These are phyloP conservation scores for Cruciata laevipes DNA, from an alignment of 257 asterid species.

Conservation along the genomic window DNA sequence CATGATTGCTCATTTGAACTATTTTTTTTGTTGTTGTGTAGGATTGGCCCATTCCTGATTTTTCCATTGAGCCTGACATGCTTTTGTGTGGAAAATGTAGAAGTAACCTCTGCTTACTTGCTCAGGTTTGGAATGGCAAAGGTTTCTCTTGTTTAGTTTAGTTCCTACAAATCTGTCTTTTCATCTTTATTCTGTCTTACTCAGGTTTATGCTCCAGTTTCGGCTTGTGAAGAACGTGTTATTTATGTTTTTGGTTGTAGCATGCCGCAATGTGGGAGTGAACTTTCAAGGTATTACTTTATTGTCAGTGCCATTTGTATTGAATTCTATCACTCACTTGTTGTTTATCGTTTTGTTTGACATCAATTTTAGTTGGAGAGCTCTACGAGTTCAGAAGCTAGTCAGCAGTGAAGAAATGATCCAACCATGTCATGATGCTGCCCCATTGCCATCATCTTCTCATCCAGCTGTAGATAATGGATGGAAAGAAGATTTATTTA, in stretches of 20 bases:
- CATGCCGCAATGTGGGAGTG: conserved; percentile 50
- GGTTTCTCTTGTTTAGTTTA: neutral
- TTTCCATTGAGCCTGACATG: conserved; percentile 29
- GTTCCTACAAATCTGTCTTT: neutral
- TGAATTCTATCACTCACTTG: neutral
- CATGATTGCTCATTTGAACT: neutral
- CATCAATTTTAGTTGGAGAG: conserved; percentile 61
- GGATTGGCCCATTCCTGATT: conserved; percentile 73
- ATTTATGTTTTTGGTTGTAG: conserved; percentile 66
- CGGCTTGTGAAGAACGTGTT: conserved; percentile 52
- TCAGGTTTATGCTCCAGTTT: conserved; percentile 83
- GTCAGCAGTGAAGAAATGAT: conserved; percentile 20
- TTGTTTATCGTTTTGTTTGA: conserved; percentile 9
- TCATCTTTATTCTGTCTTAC: neutral
- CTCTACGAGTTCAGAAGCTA: conserved; percentile 71
- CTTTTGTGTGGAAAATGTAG: conserved; percentile 52
- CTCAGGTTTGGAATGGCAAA: conserved; percentile 47
- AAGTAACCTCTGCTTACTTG: conserved; percentile 55
- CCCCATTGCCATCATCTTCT: conserved; percentile 24
- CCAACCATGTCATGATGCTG: conserved; percentile 20
- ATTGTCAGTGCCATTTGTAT: neutral
- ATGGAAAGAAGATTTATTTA: conserved; percentile 42
- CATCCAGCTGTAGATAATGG: conserved; percentile 32
- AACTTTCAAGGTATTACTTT: conserved; percentile 43
- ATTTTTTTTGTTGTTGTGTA: conserved; percentile 16